Evolutionary conservation across 805 yeast genomes (phyloP).

Genomic region (Wickerhamiella vanderwaltii): DNA sequence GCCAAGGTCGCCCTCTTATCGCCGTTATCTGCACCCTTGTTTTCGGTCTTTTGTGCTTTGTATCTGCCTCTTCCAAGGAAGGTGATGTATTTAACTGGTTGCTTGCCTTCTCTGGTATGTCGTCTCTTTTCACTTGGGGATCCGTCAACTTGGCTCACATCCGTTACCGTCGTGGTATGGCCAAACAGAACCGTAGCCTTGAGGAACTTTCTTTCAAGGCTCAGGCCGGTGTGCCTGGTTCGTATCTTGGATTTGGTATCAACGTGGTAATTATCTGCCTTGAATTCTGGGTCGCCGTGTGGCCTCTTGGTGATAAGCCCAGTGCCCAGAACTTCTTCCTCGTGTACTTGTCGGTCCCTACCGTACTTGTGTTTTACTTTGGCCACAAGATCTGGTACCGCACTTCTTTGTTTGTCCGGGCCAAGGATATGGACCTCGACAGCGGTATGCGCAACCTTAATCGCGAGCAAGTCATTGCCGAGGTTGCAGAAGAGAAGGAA

Average conservation of each 20-base stretch:
- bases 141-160: conserved; percentile 16
- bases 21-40: conserved; percentile 39
- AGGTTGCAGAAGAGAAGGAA: conserved; percentile 42
- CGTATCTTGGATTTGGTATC: conserved; percentile 41
- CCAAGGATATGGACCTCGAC: conserved; percentile 46
- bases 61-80: conserved; percentile 38
- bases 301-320: conserved; percentile 33
- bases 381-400: conserved; percentile 40
- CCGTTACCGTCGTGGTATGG: conserved; percentile 39
- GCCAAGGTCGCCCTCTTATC: conserved; percentile 62
- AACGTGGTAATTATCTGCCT: conserved; percentile 43
- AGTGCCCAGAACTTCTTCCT: conserved; percentile 36
- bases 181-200: conserved; percentile 44
- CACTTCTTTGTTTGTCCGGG: conserved; percentile 30
- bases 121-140: conserved; percentile 22
- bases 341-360: conserved; percentile 40
- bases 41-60: conserved; percentile 43
- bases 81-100: conserved; percentile 23
- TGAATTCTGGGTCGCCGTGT: conserved; percentile 57
- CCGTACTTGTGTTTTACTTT: conserved; percentile 34
- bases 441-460: conserved; percentile 51
- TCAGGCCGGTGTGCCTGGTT: conserved; percentile 47
- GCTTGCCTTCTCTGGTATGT: conserved; percentile 21
- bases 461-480: conserved; percentile 40
- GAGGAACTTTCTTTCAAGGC: conserved; percentile 49